Percentiles rank a stretch among this genome's conserved stretches.
Evolutionary conservation across 768 basidiomycete genomes (phyloP).

Genomic region (Solioccasus polychromus): DNA sequence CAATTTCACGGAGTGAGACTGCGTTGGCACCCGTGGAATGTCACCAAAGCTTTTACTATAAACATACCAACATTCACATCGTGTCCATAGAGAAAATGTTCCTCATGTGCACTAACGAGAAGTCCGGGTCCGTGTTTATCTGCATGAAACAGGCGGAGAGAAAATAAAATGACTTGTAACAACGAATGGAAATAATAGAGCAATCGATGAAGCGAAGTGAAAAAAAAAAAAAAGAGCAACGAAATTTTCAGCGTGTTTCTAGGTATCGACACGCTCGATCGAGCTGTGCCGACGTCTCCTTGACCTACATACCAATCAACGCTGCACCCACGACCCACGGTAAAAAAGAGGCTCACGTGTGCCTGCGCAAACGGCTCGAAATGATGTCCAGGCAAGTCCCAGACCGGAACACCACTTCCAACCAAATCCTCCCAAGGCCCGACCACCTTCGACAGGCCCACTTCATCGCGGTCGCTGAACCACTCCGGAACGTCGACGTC

Average conservation of each 20-base stretch:
- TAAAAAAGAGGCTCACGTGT: constrained; percentile 40
- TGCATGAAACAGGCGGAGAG: too few species aligned
- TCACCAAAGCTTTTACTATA: too few species aligned
- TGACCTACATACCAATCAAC: constrained; percentile 13
- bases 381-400: constrained; percentile 66
- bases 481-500: constrained; percentile 41
- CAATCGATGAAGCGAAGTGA: too few species aligned
- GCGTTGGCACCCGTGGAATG: too few species aligned
- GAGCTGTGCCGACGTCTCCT: constrained; percentile 24
- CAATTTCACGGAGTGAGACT: too few species aligned
- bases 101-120: too few species aligned
- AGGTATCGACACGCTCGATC: constrained; percentile 18
- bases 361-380: constrained; percentile 52
- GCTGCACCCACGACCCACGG: neutral
- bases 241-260: constrained; percentile 1
- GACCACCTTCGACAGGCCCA: constrained; percentile 22
- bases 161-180: too few species aligned
- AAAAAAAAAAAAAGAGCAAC: neutral
- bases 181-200: too few species aligned
- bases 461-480: constrained; percentile 47
- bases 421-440: constrained; percentile 49
- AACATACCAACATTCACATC: too few species aligned
- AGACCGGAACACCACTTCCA: constrained; percentile 35
- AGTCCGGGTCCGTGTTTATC: too few species aligned
- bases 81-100: too few species aligned